Percentiles rank a stretch among this genome's conserved stretches.
Conservation (phyloP, 2,329 filamentous ascomycete species). For the Diaporthe sp. region DNA sequence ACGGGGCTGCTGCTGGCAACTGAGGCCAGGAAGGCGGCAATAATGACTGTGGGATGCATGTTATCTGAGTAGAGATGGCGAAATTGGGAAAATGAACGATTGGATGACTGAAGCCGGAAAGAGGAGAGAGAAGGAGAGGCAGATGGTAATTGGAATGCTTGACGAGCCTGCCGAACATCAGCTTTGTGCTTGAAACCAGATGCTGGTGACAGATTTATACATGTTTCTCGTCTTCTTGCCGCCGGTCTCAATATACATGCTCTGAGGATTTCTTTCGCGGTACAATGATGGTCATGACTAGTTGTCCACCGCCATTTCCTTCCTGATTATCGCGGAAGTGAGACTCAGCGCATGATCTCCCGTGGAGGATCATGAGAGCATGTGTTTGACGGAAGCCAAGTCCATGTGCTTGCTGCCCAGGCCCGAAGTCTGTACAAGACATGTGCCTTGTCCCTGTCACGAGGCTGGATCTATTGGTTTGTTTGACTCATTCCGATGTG, state of each 20-base stretch:
- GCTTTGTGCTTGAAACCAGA: not conserved
- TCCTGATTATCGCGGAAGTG: not conserved
- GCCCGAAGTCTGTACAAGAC: not conserved
- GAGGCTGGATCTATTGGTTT: not conserved
- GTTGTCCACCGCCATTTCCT: not conserved
- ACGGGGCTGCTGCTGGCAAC: constrained; percentile 7
- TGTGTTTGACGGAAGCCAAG: too few species aligned
- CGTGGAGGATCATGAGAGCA: not conserved
- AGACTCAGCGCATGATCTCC: not conserved
- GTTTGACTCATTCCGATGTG: not conserved
- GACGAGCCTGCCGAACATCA: not conserved
- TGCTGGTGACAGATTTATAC: not conserved
- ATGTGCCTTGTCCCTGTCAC: not conserved
- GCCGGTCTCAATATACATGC: not conserved
- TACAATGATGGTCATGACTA: not conserved
- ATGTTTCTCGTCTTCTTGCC: not conserved
- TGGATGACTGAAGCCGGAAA: not conserved
- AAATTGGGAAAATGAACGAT: not conserved
- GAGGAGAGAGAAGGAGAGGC: not conserved
- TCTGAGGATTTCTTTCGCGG: too few species aligned
- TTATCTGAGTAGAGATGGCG: not conserved
- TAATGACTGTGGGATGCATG: not conserved
- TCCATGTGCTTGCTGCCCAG: not conserved
- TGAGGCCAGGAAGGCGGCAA: constrained; percentile 6
- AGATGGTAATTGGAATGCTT: not conserved